Base-by-base conservation (phyloP, 2,329 filamentous ascomycete genomes). In the Lomentospora prolificans region DNA sequence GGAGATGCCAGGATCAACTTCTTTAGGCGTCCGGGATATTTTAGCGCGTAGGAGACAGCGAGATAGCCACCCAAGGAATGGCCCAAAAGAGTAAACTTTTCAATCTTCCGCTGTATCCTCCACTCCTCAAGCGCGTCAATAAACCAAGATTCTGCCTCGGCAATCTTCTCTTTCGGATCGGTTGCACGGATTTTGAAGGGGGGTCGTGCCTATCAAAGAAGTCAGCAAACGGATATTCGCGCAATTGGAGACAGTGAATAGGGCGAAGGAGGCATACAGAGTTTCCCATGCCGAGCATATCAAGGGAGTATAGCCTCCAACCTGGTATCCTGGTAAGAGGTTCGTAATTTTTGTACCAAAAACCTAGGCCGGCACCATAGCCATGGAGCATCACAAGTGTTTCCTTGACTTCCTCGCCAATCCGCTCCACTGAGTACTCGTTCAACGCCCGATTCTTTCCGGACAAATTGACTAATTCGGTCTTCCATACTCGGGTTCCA, bases 261-360 rank as follows among this genome's bases (percentile, higher is more conserved):
- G 4, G 19, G 14, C 5, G 3, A 28, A 27, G n/a, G n/a, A 30
- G 14, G 59, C 59, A 4, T 58, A 60, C 59, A 57, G 89, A 95
- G 64, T 95, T 86, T 57, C 92, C 92, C 89, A 96, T 96, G 57
- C 92, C 92, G 14, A 96, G 78, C 78, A 97, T 83, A 65, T 99
- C 92, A n/a, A 99, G 75, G 1, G 92, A 90, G 67, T 94, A 97
- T 17, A 99, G 73, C 64, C 89, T 91, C 84, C 94, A 95, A 27
- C 91, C 90, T 27, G 79, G 76, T 1, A 84, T 73, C 17, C 91
- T 84, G 50, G 86, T 91, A 31, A 99, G 73, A 4, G 86, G 84
- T 69, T 99, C 94, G 58, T 95, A 96, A 68, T 99, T 99, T 72
- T 94, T 92, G 77, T 96, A 99, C 77, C 95, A 99, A 72, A 99